Base-by-base conservation (phyloP, 768 basidiomycete genomes). In the Suillus lakei region DNA sequence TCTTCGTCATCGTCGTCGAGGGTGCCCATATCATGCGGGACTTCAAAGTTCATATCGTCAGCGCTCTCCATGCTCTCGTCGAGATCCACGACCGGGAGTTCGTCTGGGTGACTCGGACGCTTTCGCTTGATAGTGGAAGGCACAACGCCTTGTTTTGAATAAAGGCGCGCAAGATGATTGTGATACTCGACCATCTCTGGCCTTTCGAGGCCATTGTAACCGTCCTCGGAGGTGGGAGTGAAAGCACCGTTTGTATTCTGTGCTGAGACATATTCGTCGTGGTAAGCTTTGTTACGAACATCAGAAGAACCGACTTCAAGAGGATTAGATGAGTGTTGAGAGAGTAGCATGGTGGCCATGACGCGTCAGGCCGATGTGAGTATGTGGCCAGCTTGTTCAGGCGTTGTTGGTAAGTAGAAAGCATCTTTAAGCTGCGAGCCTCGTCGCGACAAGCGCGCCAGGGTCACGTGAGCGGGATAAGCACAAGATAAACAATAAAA, bases 301-400 rank as follows among this genome's bases (percentile, higher is more conserved):
- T 91, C 88, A 39, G 87, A 88, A 13, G 90, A 88, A 44, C 85
- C 81, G 26, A 85, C 84, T 69, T 92, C 89, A 36, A 91, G 83
- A 3, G 91, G 90, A 69, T 91, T 91, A 53, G 90, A 91, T 15
- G 90, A 89, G 71, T 91, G 90, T 65, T 86, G 86, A 10, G 90
- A 91, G 66, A 91, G 79, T 21, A 83, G 62, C 64, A 78, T 72
- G 32, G 76, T 74, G 13, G 81, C 77, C 82, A 82, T 82, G 50
- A 62, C 51, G 53, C 21, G 13, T 38, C 32, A 15, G 36, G 32
- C n/a, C 21, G 46, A 54, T 53, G 10, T 18, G 28, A 53, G 51
- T 53, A 30, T 38, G 15, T 53, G 28, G 9, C 16, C 16, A 28
- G 28, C 51, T 4, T 18, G 51, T 30, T 28, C 26, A 53, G 51